Evolutionary conservation across 2,329 filamentous ascomycete genomes (phyloP), one percentile per base, ranked within the genome.

Genomic region (Microascus cirrosus): DNA sequence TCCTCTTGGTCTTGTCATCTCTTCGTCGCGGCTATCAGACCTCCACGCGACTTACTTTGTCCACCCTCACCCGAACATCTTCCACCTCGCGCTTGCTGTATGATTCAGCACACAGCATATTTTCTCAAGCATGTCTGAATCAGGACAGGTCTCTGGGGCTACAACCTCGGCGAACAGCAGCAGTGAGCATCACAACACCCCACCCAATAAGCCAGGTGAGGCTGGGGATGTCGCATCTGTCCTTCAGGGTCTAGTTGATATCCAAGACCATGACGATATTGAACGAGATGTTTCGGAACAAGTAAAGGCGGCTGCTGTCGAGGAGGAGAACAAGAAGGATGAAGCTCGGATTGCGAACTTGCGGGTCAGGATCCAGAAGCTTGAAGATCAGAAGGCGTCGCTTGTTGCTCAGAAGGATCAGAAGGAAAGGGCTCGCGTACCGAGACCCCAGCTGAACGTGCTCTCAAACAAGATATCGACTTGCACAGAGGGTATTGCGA

Each of bases 191-290:
- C 20, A 4, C 20, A 22, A 11, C n/a, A 50, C n/a, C 5, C 24
- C 32, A n/a, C 51, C 51, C 12, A 53, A 18, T 13, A n/a, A 34
- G 22, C 36, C 24, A 5, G 55, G 59, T n/a, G 61, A 60, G 18
- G 61, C 59, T n/a, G 53, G 56, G 28, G 60, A 60, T 67, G 58
- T 71, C 69, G 63, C 71, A 66, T 54, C 63, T 63, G 60, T 70
- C 67, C 42, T 70, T 67, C 32, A 73, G 68, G 60, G 72, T 45
- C 35, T 61, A 7, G 60, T 61, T 11, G 56, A 60, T 59, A 83
- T 94, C 24, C 84, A 90, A 59, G 85, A 96, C 65, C 93, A 97
- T 69, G 86, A 92, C 73, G 92, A 96, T 60, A 74, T 97, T 22
- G 93, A 96, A 70, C 82, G 90, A 61, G 91, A 96, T 66, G 95